Evolutionary conservation across 768 basidiomycete genomes (phyloP).

Genomic region (Tulasnella sp.): DNA sequence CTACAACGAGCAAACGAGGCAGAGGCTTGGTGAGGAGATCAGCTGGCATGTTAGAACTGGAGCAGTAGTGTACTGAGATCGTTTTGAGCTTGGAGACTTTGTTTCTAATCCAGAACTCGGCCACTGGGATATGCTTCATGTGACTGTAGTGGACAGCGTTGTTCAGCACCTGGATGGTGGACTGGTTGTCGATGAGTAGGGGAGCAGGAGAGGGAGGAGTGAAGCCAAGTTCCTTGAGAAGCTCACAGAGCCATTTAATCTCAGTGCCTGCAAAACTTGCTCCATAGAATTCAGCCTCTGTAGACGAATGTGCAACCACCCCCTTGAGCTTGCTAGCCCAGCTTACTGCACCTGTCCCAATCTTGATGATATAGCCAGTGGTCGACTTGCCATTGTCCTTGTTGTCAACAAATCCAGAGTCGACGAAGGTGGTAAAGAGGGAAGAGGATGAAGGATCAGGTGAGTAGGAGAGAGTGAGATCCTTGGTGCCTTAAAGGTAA

Average conservation of each 20-base stretch:
- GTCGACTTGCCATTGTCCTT: constrained; percentile 25
- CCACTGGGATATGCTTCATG: background rate
- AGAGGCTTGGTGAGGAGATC: constrained; percentile 15
- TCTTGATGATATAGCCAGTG: constrained; percentile 29
- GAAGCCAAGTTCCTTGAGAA: constrained; percentile 20
- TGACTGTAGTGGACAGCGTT: background rate
- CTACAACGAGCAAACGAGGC: background rate
- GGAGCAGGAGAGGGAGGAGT: constrained; percentile 12
- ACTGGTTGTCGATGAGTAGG: constrained; percentile 15
- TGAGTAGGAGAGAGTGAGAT: background rate
- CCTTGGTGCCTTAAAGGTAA: constrained; percentile 12
- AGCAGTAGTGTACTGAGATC: background rate
- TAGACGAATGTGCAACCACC: constrained; percentile 28
- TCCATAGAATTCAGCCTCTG: constrained; percentile 25
- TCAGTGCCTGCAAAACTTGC: constrained; percentile 21
- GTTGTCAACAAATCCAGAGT: constrained; percentile 26
- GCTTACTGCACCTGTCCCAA: constrained; percentile 28
- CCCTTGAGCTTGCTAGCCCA: constrained; percentile 33
- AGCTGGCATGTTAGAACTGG: constrained; percentile 8
- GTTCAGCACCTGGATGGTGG: background rate
- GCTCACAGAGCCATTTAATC: constrained; percentile 20
- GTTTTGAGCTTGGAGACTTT: background rate
- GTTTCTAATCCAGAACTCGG: constrained; percentile 1
- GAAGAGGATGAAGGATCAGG: background rate
- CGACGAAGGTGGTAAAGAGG: constrained; percentile 20